phyloP scores from a whole-genome alignment of 805 yeast species.

The Ogataea minuta region DNA sequence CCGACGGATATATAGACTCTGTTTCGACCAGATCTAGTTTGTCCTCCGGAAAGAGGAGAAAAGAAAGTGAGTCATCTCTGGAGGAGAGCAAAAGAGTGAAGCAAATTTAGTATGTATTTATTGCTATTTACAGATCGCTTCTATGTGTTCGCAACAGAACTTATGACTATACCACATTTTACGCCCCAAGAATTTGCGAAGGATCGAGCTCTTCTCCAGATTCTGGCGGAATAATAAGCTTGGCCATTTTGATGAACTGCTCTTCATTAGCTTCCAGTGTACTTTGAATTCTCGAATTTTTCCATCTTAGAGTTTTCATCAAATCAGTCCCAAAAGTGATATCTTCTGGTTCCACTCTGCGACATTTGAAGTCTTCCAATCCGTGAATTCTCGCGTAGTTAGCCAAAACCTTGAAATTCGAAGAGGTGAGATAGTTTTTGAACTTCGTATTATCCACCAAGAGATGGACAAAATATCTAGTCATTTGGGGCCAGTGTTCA shows the following conservation, averaged over 20 bases:
- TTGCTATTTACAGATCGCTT: slow-evolving; percentile 9
- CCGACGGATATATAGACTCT: slow-evolving; percentile 4
- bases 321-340: slow-evolving; percentile 13
- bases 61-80: slow-evolving; percentile 2
- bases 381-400: slow-evolving; percentile 27
- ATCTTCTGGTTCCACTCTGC: slow-evolving; percentile 13
- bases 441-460: slow-evolving; percentile 8
- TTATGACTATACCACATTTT: slow-evolving; percentile 6
- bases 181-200: slow-evolving; percentile 14
- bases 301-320: slow-evolving; percentile 22
- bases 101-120: slow-evolving; percentile 10
- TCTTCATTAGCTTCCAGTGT: slow-evolving; percentile 12
- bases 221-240: slow-evolving; percentile 6
- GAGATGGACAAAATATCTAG: slow-evolving; percentile 17
- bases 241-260: slow-evolving; percentile 21
- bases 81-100: slow-evolving; percentile 8
- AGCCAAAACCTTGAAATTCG: slow-evolving; percentile 17
- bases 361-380: slow-evolving; percentile 19
- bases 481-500: slow-evolving; percentile 26
- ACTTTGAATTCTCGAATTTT: slow-evolving; percentile 9
- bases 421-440: slow-evolving; percentile 10
- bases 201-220: slow-evolving; percentile 10
- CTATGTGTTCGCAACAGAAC: neutral
- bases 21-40: slow-evolving; percentile 6
- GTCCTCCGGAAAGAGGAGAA: slow-evolving; percentile 10